Evolutionary conservation across 345 rosid genomes (phyloP).

Genomic region (Firmiana major): DNA sequence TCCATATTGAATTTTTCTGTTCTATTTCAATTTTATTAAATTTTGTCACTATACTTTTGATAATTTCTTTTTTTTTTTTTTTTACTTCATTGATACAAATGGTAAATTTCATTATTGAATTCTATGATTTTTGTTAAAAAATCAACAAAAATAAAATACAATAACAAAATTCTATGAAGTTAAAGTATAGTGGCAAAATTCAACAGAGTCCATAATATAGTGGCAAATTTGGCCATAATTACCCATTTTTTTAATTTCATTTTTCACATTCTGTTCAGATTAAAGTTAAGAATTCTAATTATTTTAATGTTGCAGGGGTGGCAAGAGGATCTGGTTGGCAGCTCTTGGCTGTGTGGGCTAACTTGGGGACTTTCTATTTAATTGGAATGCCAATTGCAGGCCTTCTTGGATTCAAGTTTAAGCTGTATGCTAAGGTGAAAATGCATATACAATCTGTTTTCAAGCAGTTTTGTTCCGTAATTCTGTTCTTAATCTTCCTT

Average conservation of each 20-base stretch:
- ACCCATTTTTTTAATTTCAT: no score
- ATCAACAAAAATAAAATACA: no score
- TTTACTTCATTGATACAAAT: no score
- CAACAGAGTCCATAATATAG: no score
- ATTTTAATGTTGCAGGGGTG: constrained; percentile 40
- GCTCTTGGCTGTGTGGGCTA: constrained; percentile 46
- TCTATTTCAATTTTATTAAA: neutral
- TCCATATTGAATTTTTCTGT: no score
- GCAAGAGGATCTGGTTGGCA: constrained; percentile 87
- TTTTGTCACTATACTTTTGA: neutral
- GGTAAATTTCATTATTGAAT: no score
- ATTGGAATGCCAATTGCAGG: constrained; percentile 57
- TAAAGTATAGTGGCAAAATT: no score
- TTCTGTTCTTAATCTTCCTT: neutral
- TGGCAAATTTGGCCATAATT: no score
- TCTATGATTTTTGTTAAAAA: no score
- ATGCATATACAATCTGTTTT: neutral
- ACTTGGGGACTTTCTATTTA: constrained; percentile 43
- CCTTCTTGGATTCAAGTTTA: constrained; percentile 52
- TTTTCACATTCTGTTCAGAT: neutral
- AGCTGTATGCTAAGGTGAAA: constrained; percentile 47
- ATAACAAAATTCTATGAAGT: no score
- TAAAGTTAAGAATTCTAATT: neutral
- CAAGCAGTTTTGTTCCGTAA: neutral
- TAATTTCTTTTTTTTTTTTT: no score